Evolutionary conservation across 495 filamentous ascomycete genomes (phyloP).

Genomic region (Penicillium steckii): DNA sequence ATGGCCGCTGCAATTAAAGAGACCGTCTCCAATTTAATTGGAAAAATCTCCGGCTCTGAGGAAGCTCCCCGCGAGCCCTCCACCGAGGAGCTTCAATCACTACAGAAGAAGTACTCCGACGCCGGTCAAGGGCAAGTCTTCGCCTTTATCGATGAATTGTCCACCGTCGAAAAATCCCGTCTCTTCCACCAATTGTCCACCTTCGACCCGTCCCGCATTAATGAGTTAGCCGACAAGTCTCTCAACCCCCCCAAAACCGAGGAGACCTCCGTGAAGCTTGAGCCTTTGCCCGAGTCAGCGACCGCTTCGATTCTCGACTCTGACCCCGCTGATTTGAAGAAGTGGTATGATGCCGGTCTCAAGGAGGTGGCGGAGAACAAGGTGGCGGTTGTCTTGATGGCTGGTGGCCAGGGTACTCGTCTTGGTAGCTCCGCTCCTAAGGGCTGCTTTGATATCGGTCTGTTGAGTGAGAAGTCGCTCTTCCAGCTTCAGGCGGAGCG

Average conservation of each 20-base stretch:
- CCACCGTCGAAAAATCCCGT: slow-evolving; percentile 65
- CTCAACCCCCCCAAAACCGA: slow-evolving; percentile 67
- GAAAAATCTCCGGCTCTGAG: slow-evolving; percentile 51
- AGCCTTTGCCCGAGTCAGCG: slow-evolving; percentile 87
- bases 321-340: slow-evolving; percentile 70
- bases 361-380: slow-evolving; percentile 83
- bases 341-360: slow-evolving; percentile 83
- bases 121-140: slow-evolving; percentile 90
- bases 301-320: slow-evolving; percentile 92
- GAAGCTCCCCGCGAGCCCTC: slow-evolving; percentile 63
- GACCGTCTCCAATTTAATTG: slow-evolving; percentile 58
- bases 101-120: slow-evolving; percentile 73
- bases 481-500: slow-evolving; percentile 98
- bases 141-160: slow-evolving; percentile 81
- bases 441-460: slow-evolving; percentile 92
- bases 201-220: slow-evolving; percentile 81
- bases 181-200: slow-evolving; percentile 78
- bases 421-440: slow-evolving; percentile 94
- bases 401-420: slow-evolving; percentile 93
- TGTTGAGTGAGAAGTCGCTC: slow-evolving; percentile 87
- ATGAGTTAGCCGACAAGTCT: slow-evolving; percentile 77
- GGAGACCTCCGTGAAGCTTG: slow-evolving; percentile 57
- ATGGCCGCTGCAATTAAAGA: slow-evolving; percentile 49
- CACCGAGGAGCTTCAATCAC: slow-evolving; percentile 66
- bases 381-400: slow-evolving; percentile 95